Base-by-base conservation (phyloP, 148 eudicot species). In the Chenopodium formosanum region DNA sequence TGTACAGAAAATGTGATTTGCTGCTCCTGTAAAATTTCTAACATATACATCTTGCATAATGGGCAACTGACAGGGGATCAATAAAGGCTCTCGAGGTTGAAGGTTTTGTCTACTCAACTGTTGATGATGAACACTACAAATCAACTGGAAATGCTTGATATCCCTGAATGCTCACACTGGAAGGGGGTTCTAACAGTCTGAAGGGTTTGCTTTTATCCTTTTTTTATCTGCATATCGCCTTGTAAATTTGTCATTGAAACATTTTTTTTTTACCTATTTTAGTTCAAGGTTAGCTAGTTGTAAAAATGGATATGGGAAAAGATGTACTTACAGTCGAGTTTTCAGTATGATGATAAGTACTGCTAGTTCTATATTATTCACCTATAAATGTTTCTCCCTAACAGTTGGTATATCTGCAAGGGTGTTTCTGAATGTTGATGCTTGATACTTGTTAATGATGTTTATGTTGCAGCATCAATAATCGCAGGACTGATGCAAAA, bases 121-220 rank as follows among this genome's bases (percentile, higher is more conserved):
- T 95, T 47, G 98, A 95, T 83, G 97, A 93, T 0, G 81, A 46
- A 11, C 97, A 93, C 86, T 95, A 22, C 94, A 93, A 88, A 86
- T 87, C 97, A 20, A 83, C 91, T 12, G 87, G n/a, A 60, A 87
- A 89, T 78, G 91, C 60, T 19, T 84, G 83, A 84, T 76, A 50
- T 73, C 22, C 62, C 62, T 31, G 14, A 70, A 53, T 31, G 50
- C 9, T 29, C 27, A 62, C 37, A 9, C 31, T n/a, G 2, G 20
- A 67, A 37, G 58, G 67, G 50, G 37, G 4, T 63, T 60, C 14
- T 44, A 46, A 65, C 56, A 25, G 58, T 27, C 8, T 25, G 7
- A 12, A 44, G 73, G 70, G 14, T 74, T 44, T 3, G 1, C 9
- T 48, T 34, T 5, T 40, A 5, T 40, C 44, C 44, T 40, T 40